A percentile compares a stretch with the other conserved stretches of the same genome.
phyloP scores from a whole-genome alignment of 495 filamentous ascomycete genomes.

The Tuber calosporum region DNA sequence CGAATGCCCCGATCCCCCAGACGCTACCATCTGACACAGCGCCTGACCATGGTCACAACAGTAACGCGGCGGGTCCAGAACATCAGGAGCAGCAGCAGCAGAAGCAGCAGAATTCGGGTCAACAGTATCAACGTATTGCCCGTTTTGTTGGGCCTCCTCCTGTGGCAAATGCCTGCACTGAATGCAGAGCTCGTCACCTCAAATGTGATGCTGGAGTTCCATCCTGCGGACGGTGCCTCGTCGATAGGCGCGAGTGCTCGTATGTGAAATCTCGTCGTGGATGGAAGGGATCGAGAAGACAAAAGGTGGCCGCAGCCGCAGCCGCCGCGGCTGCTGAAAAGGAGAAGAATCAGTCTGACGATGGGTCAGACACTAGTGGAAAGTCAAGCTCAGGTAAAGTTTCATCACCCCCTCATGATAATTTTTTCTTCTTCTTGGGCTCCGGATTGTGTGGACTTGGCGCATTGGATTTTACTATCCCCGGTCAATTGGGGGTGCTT shows the following conservation, averaged over 20 bases:
- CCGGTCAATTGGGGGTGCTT: slow-evolving; percentile 11
- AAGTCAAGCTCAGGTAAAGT: slow-evolving; percentile 25
- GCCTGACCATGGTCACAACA: not conserved
- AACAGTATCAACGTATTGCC: slow-evolving; percentile 40
- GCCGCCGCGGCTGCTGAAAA: slow-evolving; percentile 26
- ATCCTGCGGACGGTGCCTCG: slow-evolving; percentile 45
- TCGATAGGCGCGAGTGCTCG: slow-evolving; percentile 45
- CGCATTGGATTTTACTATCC: slow-evolving; percentile 17
- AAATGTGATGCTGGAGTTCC: slow-evolving; percentile 53
- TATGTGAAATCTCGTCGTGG: slow-evolving; percentile 52
- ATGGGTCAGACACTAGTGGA: slow-evolving; percentile 12
- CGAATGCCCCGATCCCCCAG: slow-evolving; percentile 19
- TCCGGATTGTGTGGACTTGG: slow-evolving; percentile 9
- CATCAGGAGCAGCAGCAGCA: slow-evolving; percentile 9
- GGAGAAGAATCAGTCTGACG: slow-evolving; percentile 14
- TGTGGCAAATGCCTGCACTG: slow-evolving; percentile 51
- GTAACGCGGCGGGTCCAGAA: slow-evolving; percentile 12
- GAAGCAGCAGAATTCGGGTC: slow-evolving; percentile 24
- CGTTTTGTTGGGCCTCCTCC: slow-evolving; percentile 35
- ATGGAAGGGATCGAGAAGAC: slow-evolving; percentile 43
- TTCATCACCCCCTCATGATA: not conserved
- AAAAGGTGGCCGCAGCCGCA: slow-evolving; percentile 44
- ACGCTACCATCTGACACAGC: slow-evolving; percentile 14
- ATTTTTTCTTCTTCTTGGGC: slow-evolving; percentile 6
- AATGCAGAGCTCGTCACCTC: slow-evolving; percentile 53